Base-by-base conservation (phyloP, 352 stramenopile genomes). In the Pythium rishiriense region DNA sequence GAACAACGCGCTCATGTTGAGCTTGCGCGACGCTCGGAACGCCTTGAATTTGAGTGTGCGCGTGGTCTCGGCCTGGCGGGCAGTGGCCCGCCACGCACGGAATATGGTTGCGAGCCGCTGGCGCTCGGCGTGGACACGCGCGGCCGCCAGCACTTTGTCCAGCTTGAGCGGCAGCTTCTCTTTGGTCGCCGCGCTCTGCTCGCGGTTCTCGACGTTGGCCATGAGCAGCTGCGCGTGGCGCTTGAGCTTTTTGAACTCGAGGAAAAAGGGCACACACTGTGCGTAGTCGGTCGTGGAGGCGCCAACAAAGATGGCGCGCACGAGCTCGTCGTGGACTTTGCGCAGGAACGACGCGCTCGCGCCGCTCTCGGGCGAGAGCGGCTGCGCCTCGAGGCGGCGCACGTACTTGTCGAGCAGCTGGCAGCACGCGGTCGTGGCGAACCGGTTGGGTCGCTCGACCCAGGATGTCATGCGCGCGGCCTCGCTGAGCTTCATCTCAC, bases 401-500 rank as follows among this genome's bases (percentile, higher is more conserved):
- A 86, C 75, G 58, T 88, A 92, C 61, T 88, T 90, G 11, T 80
- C 68, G 17, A 92, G 61, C 26, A 94, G 52, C 55, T 90, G 77
- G 46, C 79, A 90, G 49, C 79, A 90, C 39, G 87, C 82, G 10
- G 84, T 87, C 2, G 76, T 81, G 55, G 88, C 77, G 55, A 94
- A 94, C 24, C 79, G 76, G 61, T 92, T 94, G 28, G 85, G 83
- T 11, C 75, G 51, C 54, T 89, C 76, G n/a, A 90, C 69, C 72
- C 81, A 88, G 2, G 80, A 83, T 12, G 79, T 79, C 81, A 91
- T 92, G 33, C 81, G 70, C 72, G 87, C 77, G 22, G 81, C 85
- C 63, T 94, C 85, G 47, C 78, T 86, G 24, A 92, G 73, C 54
- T 94, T 94, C 71, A 90, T 80, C 64, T 94, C 78, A 29, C 81